Conservation (phyloP, 441 rosid species). For the Populus trichocarpa region DNA sequence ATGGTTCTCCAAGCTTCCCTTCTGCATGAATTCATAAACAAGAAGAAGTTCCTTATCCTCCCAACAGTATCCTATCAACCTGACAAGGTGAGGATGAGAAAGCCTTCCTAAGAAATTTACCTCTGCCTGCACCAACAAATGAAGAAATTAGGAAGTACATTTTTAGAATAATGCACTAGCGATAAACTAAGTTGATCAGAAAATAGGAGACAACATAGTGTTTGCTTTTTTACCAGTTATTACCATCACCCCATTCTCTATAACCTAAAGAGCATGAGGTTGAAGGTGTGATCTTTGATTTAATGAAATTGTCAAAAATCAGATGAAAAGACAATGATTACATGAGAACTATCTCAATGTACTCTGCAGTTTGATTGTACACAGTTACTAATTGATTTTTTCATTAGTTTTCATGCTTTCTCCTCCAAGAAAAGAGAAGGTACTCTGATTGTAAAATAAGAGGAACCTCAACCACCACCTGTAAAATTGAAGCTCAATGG, state of each 20-base stretch:
- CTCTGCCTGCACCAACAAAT: conserved; percentile 55
- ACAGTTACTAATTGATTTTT: neutral
- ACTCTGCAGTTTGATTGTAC: neutral
- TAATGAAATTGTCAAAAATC: neutral
- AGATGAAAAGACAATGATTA: neutral
- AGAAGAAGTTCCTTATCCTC: conserved; percentile 80
- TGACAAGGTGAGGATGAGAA: conserved; percentile 85
- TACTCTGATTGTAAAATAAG: neutral
- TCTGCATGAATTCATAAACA: neutral
- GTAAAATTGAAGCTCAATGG: neutral
- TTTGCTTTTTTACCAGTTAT: neutral
- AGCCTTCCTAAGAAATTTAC: conserved; percentile 75
- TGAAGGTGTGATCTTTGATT: neutral
- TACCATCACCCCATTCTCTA: neutral
- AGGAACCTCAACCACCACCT: neutral
- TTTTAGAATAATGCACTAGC: neutral
- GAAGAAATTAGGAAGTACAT: conserved; percentile 3
- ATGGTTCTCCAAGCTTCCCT: no score
- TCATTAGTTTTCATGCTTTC: neutral
- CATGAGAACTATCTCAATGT: neutral
- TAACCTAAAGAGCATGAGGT: neutral
- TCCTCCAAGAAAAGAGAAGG: neutral
- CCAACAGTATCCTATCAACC: conserved; percentile 70
- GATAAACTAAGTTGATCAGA: neutral
- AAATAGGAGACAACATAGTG: neutral